Conservation (phyloP, 2,329 filamentous ascomycete species). For the Alternaria panax region DNA sequence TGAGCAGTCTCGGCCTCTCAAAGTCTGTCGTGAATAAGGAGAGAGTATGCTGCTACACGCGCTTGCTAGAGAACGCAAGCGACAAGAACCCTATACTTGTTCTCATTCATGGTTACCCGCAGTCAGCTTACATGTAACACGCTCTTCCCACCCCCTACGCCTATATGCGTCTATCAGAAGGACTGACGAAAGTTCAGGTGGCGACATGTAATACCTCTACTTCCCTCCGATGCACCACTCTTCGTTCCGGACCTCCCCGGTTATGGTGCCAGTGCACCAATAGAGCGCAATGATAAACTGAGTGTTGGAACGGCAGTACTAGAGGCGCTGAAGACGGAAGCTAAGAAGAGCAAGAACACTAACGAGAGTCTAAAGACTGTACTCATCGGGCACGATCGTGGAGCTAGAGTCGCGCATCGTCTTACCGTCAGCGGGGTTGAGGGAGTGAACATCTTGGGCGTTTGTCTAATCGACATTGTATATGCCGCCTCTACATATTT, state of each 20-base stretch:
- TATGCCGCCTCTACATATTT: not conserved
- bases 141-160: not conserved
- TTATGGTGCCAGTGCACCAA: constrained; percentile 40
- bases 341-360: constrained; percentile 19
- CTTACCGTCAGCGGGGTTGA: constrained; percentile 58
- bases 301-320: constrained; percentile 36
- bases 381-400: constrained; percentile 65
- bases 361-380: constrained; percentile 29
- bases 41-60: constrained; percentile 38
- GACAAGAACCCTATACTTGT: constrained; percentile 42
- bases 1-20: constrained; percentile 35
- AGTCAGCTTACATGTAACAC: constrained; percentile 39
- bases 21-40: constrained; percentile 38
- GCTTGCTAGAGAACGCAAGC: constrained; percentile 29
- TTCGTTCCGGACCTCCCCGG: constrained; percentile 45
- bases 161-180: rapidly evolving
- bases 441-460: constrained; percentile 49
- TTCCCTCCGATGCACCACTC: constrained; percentile 35
- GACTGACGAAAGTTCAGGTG: constrained; percentile 26
- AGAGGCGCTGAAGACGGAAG: constrained; percentile 32
- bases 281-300: constrained; percentile 39
- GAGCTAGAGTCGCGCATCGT: constrained; percentile 63
- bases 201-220: constrained; percentile 43
- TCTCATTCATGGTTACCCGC: constrained; percentile 45
- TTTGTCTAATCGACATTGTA: constrained; percentile 44